phyloP scores from a whole-genome alignment of 768 basidiomycete species.

The Trametes cinnabarina region DNA sequence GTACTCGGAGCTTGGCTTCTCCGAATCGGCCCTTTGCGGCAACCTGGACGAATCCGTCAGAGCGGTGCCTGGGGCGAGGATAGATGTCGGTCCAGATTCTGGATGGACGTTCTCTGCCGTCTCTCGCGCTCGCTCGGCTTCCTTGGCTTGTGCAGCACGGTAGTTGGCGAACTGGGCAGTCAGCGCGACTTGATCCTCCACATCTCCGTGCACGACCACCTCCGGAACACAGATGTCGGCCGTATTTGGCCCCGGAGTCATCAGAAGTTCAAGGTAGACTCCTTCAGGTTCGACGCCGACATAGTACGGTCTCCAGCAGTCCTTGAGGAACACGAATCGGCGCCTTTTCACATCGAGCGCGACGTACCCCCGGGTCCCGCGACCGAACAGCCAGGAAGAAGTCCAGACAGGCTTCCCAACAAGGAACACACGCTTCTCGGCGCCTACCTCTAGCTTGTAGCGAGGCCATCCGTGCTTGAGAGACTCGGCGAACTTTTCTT shows the following conservation, averaged over 20 bases:
- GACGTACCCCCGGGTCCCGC: too few relatives aligned
- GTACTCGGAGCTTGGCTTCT: not conserved
- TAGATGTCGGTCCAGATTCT: not conserved
- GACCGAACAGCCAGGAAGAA: too few relatives aligned
- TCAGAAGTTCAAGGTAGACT: not conserved
- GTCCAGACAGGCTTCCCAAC: too few relatives aligned
- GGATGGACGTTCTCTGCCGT: too few relatives aligned
- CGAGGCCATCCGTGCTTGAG: too few relatives aligned
- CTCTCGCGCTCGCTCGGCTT: too few relatives aligned
- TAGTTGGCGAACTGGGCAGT: not conserved
- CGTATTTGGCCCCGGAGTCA: not conserved
- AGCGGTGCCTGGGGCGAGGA: too few relatives aligned
- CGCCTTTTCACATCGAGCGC: too few relatives aligned
- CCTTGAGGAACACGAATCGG: not conserved
- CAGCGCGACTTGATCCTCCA: not conserved
- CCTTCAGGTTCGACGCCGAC: slow-evolving; percentile 2
- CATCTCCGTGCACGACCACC: not conserved
- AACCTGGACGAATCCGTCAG: too few relatives aligned
- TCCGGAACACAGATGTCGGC: not conserved
- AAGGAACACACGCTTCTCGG: too few relatives aligned
- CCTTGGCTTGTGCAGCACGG: not conserved
- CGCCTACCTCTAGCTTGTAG: too few relatives aligned
- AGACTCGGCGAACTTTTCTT: too few relatives aligned
- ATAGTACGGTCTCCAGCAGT: slow-evolving; percentile 1
- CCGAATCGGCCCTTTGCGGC: not conserved